Percentiles rank a stretch among this genome's conserved stretches.
phyloP scores from a whole-genome alignment of 1,284 basidiomycete species.

The Exobasidium cylindrosporum region DNA sequence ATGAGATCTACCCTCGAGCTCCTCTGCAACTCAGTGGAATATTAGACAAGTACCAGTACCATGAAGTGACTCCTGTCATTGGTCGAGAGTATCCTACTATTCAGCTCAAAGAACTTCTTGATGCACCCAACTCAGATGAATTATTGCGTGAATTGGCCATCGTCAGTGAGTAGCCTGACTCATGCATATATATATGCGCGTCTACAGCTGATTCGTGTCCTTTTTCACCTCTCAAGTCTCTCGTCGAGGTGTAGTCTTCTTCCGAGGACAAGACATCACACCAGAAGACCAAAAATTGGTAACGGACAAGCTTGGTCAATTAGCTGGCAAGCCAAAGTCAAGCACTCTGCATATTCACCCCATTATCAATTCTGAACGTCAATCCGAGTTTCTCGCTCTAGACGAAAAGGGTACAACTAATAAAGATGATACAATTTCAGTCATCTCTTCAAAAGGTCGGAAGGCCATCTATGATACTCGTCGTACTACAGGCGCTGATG shows the following conservation, averaged over 20 bases:
- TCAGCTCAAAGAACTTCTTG: slow-evolving; percentile 57
- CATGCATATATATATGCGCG: not conserved
- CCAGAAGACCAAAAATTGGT: slow-evolving; percentile 60
- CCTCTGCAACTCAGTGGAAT: slow-evolving; percentile 28
- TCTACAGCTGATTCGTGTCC: not conserved
- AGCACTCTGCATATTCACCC: slow-evolving; percentile 68
- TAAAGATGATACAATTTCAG: slow-evolving; percentile 24
- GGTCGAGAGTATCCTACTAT: slow-evolving; percentile 58
- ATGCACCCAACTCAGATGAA: slow-evolving; percentile 58
- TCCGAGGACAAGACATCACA: slow-evolving; percentile 63
- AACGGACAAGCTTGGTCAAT: slow-evolving; percentile 61
- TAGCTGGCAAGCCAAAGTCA: slow-evolving; percentile 63
- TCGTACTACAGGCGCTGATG: slow-evolving; percentile 9
- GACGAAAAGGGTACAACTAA: slow-evolving; percentile 26
- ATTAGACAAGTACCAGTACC: slow-evolving; percentile 28
- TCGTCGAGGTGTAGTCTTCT: slow-evolving; percentile 71
- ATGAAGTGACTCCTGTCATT: slow-evolving; percentile 55
- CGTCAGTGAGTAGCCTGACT: slow-evolving; percentile 54
- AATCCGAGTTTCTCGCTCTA: slow-evolving; percentile 23
- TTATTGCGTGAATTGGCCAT: slow-evolving; percentile 61
- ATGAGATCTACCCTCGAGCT: not conserved
- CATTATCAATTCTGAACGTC: slow-evolving; percentile 60
- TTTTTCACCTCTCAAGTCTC: slow-evolving; percentile 56
- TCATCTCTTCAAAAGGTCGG: slow-evolving; percentile 55
- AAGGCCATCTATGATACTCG: not conserved